A percentile compares a stretch with the other conserved stretches of the same genome.
These are phyloP conservation scores for Aspergillus sclerotiicarbonarius DNA, from an alignment of 495 filamentous ascomycete species.

Conservation along the genomic window DNA sequence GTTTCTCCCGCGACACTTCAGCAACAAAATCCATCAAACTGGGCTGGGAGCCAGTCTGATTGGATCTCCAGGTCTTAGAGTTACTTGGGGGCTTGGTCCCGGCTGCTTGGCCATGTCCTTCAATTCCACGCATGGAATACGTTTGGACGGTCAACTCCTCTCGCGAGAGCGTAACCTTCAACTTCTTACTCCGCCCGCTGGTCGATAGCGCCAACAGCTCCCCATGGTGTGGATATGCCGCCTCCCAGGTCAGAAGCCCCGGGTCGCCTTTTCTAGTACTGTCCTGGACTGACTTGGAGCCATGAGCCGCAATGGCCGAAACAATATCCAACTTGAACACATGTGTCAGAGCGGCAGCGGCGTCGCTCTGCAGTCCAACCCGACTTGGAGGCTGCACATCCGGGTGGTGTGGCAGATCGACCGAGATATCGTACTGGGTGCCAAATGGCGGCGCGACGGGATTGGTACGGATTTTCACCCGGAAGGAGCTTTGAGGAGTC, in stretches of 20 bases:
- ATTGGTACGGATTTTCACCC: slow-evolving; percentile 44
- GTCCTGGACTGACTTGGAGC: slow-evolving; percentile 4
- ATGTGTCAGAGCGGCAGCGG: slow-evolving; percentile 36
- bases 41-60: slow-evolving; percentile 4
- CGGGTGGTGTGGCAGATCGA: slow-evolving; percentile 32
- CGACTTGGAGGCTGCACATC: slow-evolving; percentile 38
- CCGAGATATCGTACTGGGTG: slow-evolving; percentile 47
- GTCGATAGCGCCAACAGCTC: slow-evolving; percentile 30
- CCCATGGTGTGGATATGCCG: slow-evolving; percentile 42
- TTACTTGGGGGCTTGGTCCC: slow-evolving; percentile 11
- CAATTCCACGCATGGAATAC: slow-evolving; percentile 21
- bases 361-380: slow-evolving; percentile 37
- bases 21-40: slow-evolving; percentile 37
- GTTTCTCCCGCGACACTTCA: slow-evolving; percentile 20
- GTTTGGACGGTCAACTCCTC: slow-evolving; percentile 30
- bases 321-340: slow-evolving; percentile 40
- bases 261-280: background rate
- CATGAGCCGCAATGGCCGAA: slow-evolving; percentile 27
- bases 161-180: slow-evolving; percentile 36
- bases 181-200: slow-evolving; percentile 30
- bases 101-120: slow-evolving; percentile 15
- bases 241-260: slow-evolving; percentile 26
- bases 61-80: slow-evolving; percentile 28
- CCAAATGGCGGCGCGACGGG: slow-evolving; percentile 42
- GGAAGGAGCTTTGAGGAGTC: slow-evolving; percentile 37